Percentiles rank a stretch among this genome's conserved stretches.
These are phyloP conservation scores for Ascochyta clinopodiicola DNA, from an alignment of 2,329 filamentous ascomycete species.

Conservation along the genomic window DNA sequence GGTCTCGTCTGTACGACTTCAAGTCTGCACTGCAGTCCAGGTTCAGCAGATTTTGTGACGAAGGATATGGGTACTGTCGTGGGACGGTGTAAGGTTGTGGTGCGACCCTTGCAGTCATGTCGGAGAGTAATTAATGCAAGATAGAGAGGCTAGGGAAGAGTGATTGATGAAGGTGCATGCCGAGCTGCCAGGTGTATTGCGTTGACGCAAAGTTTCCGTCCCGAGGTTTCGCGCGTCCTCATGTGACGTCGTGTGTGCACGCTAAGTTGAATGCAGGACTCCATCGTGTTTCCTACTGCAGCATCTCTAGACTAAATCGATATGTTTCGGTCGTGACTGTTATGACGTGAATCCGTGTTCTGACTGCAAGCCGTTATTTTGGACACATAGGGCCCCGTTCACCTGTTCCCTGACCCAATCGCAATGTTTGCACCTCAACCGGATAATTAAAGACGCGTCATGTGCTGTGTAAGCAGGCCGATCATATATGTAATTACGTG, in stretches of 20 bases:
- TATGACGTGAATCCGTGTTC: too few species aligned
- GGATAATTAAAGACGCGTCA: too few species aligned
- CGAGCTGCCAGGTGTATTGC: not conserved
- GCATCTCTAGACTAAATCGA: too few species aligned
- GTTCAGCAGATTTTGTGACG: slow-evolving; percentile 24
- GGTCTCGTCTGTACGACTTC: slow-evolving; percentile 27
- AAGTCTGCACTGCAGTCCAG: slow-evolving; percentile 33
- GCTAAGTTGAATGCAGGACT: not conserved
- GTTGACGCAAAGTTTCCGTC: slow-evolving; percentile 10
- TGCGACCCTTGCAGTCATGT: slow-evolving; percentile 16
- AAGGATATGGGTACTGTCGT: slow-evolving; percentile 16
- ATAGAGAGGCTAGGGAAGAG: not conserved
- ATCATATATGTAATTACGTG: too few species aligned
- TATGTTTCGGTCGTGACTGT: too few species aligned
- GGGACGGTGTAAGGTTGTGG: slow-evolving; percentile 15
- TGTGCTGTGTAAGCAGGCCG: too few species aligned
- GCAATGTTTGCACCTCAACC: too few species aligned
- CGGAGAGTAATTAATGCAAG: not conserved
- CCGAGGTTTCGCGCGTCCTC: slow-evolving; percentile 9
- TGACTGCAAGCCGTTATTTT: too few species aligned
- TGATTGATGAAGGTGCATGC: not conserved
- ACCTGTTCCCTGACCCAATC: too few species aligned
- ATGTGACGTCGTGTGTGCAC: slow-evolving; percentile 11
- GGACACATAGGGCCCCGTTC: too few species aligned
- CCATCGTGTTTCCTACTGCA: too few species aligned